Base-by-base conservation (phyloP, 177 flowering plant species). In the Vitis hybrid region DNA sequence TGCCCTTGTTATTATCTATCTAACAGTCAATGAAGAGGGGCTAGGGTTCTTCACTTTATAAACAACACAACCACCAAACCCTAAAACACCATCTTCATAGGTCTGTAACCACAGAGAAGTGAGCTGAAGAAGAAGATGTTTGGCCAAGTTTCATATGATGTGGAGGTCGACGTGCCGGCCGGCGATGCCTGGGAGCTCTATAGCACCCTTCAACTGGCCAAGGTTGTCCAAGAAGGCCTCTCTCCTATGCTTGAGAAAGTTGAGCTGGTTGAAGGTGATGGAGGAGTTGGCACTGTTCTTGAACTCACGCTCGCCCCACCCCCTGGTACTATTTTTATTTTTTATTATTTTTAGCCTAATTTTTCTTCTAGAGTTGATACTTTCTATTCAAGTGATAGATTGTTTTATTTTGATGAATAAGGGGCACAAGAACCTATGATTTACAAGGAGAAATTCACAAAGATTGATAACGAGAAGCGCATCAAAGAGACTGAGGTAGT, bases 241-340 rank as follows among this genome's bases (percentile, higher is more conserved):
- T 27, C 27, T 6, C 52, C 64, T 12, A 13, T 51, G 35, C 18
- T 59, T 68, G 30, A 63, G 6, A 68, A 68, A 40, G 17, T 76
- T 49, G 75, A 76, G 2, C 19, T 76, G 4, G 24, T 76, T 5
- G 72, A 76, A 72, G 79, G 79, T 60, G 75, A 76, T 70, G 79
- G 79, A 10, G 64, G 69, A 13, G 72, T 24, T 21, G 79, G 79
- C 6, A 35, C 46, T 35, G 46, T 35, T 35, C 1, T 35, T 35
- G 7, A 35, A 35, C 6, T 35, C 46, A 35, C 46, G 8, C 8
- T 35, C 1, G 46, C 46, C 6, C 46, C 46, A 35, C 6, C 46
- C 8, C 46, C 46, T 35, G 46, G 46, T 35, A 35, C 46, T 6
- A 35, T 35, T 35, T 35, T 6, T 35, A 27, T 24, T 24, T 24